Percentiles rank a stretch among this genome's conserved stretches.
Conservation (phyloP, 805 yeast genomes). For the Tetrapisispora nanseiensis region DNA sequence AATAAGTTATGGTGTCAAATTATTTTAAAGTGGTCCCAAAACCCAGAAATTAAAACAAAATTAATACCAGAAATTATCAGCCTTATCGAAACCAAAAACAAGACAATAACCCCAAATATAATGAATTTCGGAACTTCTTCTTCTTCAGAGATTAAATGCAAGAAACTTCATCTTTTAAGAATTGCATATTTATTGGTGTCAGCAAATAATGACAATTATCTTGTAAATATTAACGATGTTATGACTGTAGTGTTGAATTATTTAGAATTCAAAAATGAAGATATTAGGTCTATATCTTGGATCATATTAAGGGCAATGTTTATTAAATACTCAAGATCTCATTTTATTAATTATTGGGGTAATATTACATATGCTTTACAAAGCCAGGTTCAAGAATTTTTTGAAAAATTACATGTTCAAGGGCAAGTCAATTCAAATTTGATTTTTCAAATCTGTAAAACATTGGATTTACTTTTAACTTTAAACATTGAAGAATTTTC, state of each 20-base stretch:
- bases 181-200: constrained; percentile 54
- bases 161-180: constrained; percentile 47
- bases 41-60: constrained; percentile 47
- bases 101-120: constrained; percentile 44
- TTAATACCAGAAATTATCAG: constrained; percentile 22
- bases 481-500: constrained; percentile 70
- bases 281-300: constrained; percentile 30
- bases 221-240: constrained; percentile 40
- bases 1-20: constrained; percentile 42
- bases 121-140: constrained; percentile 52
- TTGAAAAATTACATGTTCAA: constrained; percentile 22
- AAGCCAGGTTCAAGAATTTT: constrained; percentile 23
- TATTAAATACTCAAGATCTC: constrained; percentile 51
- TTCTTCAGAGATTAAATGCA: constrained; percentile 52
- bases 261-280: constrained; percentile 23
- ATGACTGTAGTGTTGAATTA: constrained; percentile 36
- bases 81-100: constrained; percentile 31
- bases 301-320: constrained; percentile 55
- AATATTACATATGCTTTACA: constrained; percentile 53
- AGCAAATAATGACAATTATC: constrained; percentile 48
- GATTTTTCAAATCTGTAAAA: constrained; percentile 55
- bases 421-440: constrained; percentile 25
- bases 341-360: constrained; percentile 63
- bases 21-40: constrained; percentile 50
- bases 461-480: constrained; percentile 64